A percentile compares a stretch with the other conserved stretches of the same genome.
Evolutionary conservation across 768 basidiomycete genomes (phyloP).

Genomic region (Chalciporus piperatus): DNA sequence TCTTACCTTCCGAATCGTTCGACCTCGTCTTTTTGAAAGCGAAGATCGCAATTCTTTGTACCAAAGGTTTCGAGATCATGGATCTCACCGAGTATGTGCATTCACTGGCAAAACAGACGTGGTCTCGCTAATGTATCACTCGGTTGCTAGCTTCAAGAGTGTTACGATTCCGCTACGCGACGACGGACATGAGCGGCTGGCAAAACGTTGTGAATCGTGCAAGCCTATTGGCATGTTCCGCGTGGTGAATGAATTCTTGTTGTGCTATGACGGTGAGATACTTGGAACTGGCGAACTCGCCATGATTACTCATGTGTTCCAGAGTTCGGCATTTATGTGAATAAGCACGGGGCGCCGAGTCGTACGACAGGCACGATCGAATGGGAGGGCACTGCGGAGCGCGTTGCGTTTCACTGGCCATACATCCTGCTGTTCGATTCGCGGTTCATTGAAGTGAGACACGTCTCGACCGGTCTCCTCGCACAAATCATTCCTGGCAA

Average conservation of each 20-base stretch:
- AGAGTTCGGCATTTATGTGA: slow-evolving; percentile 93
- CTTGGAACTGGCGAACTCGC: neutral
- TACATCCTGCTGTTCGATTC: slow-evolving; percentile 86
- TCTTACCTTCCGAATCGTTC: slow-evolving; percentile 87
- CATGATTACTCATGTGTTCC: slow-evolving; percentile 8
- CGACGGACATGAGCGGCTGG: slow-evolving; percentile 63
- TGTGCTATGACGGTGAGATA: slow-evolving; percentile 81
- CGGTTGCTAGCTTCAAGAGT: slow-evolving; percentile 64
- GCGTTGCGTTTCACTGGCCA: slow-evolving; percentile 85
- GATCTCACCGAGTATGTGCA: slow-evolving; percentile 80
- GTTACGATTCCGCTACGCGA: slow-evolving; percentile 87
- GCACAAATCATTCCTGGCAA: slow-evolving; percentile 80
- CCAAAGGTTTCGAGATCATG: slow-evolving; percentile 97
- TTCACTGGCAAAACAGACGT: neutral
- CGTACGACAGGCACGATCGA: slow-evolving; percentile 72
- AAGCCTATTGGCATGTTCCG: slow-evolving; percentile 90
- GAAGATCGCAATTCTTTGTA: slow-evolving; percentile 89
- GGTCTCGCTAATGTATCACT: neutral
- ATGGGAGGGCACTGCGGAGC: slow-evolving; percentile 92
- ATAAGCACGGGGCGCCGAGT: slow-evolving; percentile 87
- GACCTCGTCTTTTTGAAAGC: slow-evolving; percentile 92
- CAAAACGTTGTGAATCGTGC: slow-evolving; percentile 78
- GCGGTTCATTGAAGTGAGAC: slow-evolving; percentile 88
- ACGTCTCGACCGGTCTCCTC: slow-evolving; percentile 75
- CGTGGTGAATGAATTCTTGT: slow-evolving; percentile 82